phyloP scores from a whole-genome alignment of 2,329 filamentous ascomycete genomes.

The Biscogniauxia mediterranea region DNA sequence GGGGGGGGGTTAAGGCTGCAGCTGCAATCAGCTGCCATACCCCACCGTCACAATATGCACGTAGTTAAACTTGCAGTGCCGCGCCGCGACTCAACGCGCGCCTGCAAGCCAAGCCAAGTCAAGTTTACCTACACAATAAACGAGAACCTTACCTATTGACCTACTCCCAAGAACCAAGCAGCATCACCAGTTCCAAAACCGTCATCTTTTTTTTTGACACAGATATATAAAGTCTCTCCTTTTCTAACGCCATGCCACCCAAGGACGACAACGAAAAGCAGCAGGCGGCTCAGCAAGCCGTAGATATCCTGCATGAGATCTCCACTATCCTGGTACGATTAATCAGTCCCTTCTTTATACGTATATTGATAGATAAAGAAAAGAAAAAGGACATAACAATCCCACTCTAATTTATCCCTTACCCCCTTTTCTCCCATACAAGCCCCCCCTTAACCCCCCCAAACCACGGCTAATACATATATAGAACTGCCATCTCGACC shows the following conservation, averaged over 20 bases:
- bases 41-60: constrained; percentile 10
- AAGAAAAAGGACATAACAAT: background rate
- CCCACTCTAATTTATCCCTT: background rate
- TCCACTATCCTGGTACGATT: constrained; percentile 80
- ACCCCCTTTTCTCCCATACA: background rate
- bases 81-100: constrained; percentile 12
- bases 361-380: too few relatives aligned
- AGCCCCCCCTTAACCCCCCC: background rate
- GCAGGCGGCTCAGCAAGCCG: constrained; percentile 75
- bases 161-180: too few relatives aligned
- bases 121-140: too few relatives aligned
- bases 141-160: too few relatives aligned
- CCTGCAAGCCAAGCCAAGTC: too few relatives aligned
- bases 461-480: background rate
- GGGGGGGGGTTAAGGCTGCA: too few relatives aligned
- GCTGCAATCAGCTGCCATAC: constrained; percentile 19
- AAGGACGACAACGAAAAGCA: constrained; percentile 62
- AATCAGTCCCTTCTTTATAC: background rate
- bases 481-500: constrained; percentile 91
- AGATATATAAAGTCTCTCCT: background rate
- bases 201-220: background rate
- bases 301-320: constrained; percentile 81
- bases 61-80: constrained; percentile 4
- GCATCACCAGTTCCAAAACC: background rate
- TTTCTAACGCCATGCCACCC: constrained; percentile 15